Percentiles rank a stretch among this genome's conserved stretches.
Evolutionary conservation across 2,329 filamentous ascomycete species (phyloP).

Genomic region (Microdochium nivale): DNA sequence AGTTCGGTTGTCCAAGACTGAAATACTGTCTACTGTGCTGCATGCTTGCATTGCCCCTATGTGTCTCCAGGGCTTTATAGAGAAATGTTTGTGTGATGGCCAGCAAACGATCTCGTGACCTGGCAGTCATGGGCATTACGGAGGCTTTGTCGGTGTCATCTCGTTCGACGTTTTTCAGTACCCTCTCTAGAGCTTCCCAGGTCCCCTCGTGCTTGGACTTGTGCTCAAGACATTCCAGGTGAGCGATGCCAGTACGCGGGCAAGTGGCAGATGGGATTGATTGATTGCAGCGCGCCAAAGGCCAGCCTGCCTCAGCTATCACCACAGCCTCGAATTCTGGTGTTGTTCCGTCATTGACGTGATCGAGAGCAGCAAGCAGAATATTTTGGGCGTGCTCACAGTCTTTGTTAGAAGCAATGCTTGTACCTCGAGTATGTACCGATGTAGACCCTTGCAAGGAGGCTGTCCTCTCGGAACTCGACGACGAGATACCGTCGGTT

Average conservation of each 20-base stretch:
- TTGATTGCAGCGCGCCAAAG: slow-evolving; percentile 40
- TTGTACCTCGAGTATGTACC: slow-evolving; percentile 35
- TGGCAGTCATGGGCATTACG: slow-evolving; percentile 34
- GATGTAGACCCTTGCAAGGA: slow-evolving; percentile 31
- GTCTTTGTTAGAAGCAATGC: slow-evolving; percentile 33
- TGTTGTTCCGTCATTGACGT: slow-evolving; percentile 19
- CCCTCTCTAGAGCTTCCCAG: slow-evolving; percentile 16
- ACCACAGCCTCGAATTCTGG: slow-evolving; percentile 38
- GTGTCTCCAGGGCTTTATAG: slow-evolving; percentile 62
- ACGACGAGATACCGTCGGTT: slow-evolving; percentile 27
- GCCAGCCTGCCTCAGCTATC: slow-evolving; percentile 40
- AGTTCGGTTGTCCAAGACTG: slow-evolving; percentile 45
- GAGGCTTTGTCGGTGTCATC: slow-evolving; percentile 23
- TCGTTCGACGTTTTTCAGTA: not conserved
- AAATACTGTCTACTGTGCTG: slow-evolving; percentile 32
- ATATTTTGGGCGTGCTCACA: slow-evolving; percentile 18
- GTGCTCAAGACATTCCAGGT: slow-evolving; percentile 41
- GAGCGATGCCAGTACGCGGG: slow-evolving; percentile 39
- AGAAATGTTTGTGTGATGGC: slow-evolving; percentile 63
- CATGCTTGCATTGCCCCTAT: slow-evolving; percentile 40
- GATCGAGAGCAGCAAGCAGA: slow-evolving; percentile 21
- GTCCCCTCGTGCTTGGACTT: slow-evolving; percentile 35
- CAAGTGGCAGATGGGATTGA: slow-evolving; percentile 33
- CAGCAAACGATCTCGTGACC: slow-evolving; percentile 60
- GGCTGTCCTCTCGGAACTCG: slow-evolving; percentile 31